A percentile compares a stretch with the other conserved stretches of the same genome.
phyloP scores from a whole-genome alignment of 1,284 basidiomycete genomes.

The Trichosporon sp. region DNA sequence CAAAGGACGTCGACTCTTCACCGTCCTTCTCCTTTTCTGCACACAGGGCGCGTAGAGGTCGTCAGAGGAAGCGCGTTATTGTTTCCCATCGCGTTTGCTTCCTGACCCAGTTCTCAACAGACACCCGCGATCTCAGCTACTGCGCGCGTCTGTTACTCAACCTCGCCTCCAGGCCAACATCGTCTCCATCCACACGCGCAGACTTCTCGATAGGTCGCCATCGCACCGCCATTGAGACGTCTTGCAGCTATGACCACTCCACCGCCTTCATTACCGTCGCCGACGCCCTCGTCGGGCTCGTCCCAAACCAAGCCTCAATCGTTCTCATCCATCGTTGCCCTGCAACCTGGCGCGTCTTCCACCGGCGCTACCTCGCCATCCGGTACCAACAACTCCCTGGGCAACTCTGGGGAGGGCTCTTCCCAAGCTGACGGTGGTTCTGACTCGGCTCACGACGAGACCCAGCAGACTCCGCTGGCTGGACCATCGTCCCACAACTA shows the following conservation, averaged over 20 bases:
- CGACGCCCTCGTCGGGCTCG: constrained; percentile 33
- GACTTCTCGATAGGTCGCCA: neutral
- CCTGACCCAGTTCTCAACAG: constrained; percentile 1
- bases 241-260: constrained; percentile 33
- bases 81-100: constrained; percentile 1
- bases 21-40: neutral
- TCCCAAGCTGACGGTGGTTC: constrained; percentile 11
- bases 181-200: neutral
- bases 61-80: neutral
- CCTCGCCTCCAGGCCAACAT: neutral
- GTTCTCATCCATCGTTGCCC: constrained; percentile 26
- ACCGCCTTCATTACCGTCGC: constrained; percentile 36
- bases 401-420: neutral
- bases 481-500: neutral
- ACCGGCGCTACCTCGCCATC: constrained; percentile 22
- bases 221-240: neutral
- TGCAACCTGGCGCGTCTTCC: constrained; percentile 19
- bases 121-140: neutral
- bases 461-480: constrained; percentile 16
- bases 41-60: neutral
- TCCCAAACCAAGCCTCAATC: constrained; percentile 29
- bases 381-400: constrained; percentile 9
- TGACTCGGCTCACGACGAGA: constrained; percentile 12
- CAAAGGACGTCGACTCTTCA: neutral
- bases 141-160: neutral